Evolutionary conservation across 2,329 filamentous ascomycete species (phyloP).

Genomic region (Bipolaris gigantea): DNA sequence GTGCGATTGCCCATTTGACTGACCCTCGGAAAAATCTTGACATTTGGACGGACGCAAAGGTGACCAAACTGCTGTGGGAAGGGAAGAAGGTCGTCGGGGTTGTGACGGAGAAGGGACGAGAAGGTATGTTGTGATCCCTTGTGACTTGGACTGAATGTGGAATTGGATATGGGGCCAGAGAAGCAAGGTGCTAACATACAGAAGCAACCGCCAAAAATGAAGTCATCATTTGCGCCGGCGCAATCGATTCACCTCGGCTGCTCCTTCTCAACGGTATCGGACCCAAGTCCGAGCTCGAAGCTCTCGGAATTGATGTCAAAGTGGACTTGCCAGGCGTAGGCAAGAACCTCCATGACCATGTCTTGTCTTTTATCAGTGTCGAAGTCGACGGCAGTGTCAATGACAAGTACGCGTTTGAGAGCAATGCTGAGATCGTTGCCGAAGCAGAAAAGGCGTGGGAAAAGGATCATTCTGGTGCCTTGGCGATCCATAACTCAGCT

Average conservation of each 20-base stretch:
- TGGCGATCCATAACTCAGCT: constrained; percentile 48
- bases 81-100: constrained; percentile 36
- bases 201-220: constrained; percentile 37
- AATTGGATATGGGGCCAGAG: background rate
- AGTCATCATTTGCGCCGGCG: constrained; percentile 38
- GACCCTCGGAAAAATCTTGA: constrained; percentile 56
- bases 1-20: constrained; percentile 42
- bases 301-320: constrained; percentile 48
- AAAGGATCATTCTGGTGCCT: constrained; percentile 37
- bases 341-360: constrained; percentile 52
- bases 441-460: constrained; percentile 52
- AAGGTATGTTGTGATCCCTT: constrained; percentile 27
- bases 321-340: constrained; percentile 49
- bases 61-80: constrained; percentile 40
- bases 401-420: constrained; percentile 47
- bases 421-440: constrained; percentile 35
- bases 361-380: constrained; percentile 51
- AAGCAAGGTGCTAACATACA: background rate
- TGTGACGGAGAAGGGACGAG: constrained; percentile 30
- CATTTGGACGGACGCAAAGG: constrained; percentile 53
- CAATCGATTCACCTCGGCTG: constrained; percentile 44
- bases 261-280: constrained; percentile 56
- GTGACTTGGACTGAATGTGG: background rate
- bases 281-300: constrained; percentile 46
- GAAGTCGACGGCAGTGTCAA: constrained; percentile 42